Evolutionary conservation across 2,329 filamentous ascomycete genomes (phyloP), one percentile per base, ranked within the genome.

Genomic region (Amauroascus verrucosus): DNA sequence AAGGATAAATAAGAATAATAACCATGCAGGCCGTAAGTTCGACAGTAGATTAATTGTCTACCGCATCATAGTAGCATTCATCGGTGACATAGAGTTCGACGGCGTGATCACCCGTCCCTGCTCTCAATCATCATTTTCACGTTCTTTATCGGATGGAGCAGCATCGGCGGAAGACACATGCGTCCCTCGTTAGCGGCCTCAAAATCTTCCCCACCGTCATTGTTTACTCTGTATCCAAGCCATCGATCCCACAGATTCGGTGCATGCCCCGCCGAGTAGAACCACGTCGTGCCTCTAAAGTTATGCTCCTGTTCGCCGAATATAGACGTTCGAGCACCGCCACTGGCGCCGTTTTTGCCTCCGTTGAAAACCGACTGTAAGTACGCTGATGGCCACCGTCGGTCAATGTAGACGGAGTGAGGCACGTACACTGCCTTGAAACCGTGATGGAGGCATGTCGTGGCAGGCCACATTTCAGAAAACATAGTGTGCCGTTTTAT

Each of bases 381-480:
- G 64, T 89, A 89, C 50, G 81, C 78, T 1, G 80, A 78, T 0
- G 89, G 89, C 91, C 91, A 97, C 62, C 82, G 79, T 53, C 90
- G 83, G 69, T 95, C 90, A 14, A 91, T 81, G 66, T 85, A 97
- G 53, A 95, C 78, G 1, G 90, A 88, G 63, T 97, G 91, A 1
- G 91, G 91, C 1, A 84, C 88, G 60, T 85, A 95, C 13, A 96
- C 89, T 35, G 88, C 89, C 73, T 96, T 97, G 72, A 87, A 83
- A 9, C 91, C 91, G 66, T 96, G 90, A 56, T 96, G 90, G 8
- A 97, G 77, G 1, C 90, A 87, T 1, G 87, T 83, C 0, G 86
- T 93, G 0, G 85, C 84, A 0, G 90, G 88, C 88, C 88, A 96
- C 90, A 96, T 96, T 70, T 97, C 91, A 0, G 89, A 87, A 67